Base-by-base conservation (phyloP, 2,329 filamentous ascomycete species). In the Pestalotiopsis sp. region DNA sequence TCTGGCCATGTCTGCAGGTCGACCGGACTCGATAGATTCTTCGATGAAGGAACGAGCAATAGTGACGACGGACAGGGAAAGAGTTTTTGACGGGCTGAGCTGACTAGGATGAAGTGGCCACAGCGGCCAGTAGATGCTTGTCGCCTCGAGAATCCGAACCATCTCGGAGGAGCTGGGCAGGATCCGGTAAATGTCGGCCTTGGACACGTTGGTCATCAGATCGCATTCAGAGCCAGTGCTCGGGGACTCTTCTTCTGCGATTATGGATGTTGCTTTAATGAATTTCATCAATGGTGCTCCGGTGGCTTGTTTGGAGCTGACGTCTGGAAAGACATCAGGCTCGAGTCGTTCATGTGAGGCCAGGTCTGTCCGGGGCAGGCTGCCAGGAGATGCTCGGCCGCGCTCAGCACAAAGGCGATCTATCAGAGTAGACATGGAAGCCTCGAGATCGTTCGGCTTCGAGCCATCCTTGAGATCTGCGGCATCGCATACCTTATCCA, bases 71-170 rank as follows among this genome's bases (percentile, higher is more conserved):
- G 64, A 66, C 27, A 66, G 23, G 13, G 52, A 59, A 11, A 60
- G 52, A 17, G 27, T 52, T 11, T 6, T 55, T n/a, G 55, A 20
- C 13, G 31, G 36, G 31, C 52, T 66, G 17, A 60, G 55, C 39
- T 59, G 52, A 39, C 14, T 41, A 4, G 38, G 64, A 17, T 59
- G 64, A 20, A 66, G 52, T n/a, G 64, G 64, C 64, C 64, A 66
- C n/a, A 60, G 27, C 11, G n/a, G 52, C 64, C 64, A 66, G 55
- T 39, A 66, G 17, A 17, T 38, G 12, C 45, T 36, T 13, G 64
- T 66, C 3, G 52, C 31, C n/a, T 66, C 31, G 12, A 66, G 55
- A 17, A 49, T 66, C 23, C 6, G n/a, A 20, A 27, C 12, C 7
- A 66, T 14, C 17, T 55, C 45, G n/a, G 55, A 39, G 14, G 31